Evolutionary conservation across 2,329 filamentous ascomycete genomes (phyloP).

Genomic region (Diaporthe ilicicola): DNA sequence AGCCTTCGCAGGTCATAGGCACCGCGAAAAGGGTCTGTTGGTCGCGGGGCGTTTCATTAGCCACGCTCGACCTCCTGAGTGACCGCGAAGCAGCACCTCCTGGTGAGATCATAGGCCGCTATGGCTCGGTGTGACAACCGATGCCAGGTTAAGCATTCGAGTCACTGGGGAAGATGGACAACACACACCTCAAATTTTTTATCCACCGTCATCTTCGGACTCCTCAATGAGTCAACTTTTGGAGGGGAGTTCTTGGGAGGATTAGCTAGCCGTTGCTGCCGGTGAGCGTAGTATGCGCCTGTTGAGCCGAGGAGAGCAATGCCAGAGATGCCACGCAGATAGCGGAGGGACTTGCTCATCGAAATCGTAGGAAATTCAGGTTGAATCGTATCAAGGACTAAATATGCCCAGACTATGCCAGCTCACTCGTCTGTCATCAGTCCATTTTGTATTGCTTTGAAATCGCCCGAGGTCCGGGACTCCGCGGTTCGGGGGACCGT

Average conservation of each 20-base stretch:
- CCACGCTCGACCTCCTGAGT: constrained; percentile 24
- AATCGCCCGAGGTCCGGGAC: constrained; percentile 24
- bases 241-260: background rate
- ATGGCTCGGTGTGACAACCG: background rate
- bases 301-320: constrained; percentile 37
- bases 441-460: constrained; percentile 33
- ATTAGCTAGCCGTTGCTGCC: background rate
- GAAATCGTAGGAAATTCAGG: constrained; percentile 28
- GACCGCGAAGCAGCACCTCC: background rate
- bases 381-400: background rate
- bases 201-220: constrained; percentile 52
- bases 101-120: constrained; percentile 9
- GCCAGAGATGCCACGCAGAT: constrained; percentile 35
- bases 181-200: constrained; percentile 57
- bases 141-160: background rate
- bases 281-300: constrained; percentile 37
- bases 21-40: constrained; percentile 91
- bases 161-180: background rate
- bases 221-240: constrained; percentile 27
- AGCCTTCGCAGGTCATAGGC: constrained; percentile 88
- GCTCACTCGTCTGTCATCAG: constrained; percentile 22
- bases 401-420: constrained; percentile 6
- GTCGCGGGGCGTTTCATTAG: constrained; percentile 28
- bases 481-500: constrained; percentile 12
- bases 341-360: constrained; percentile 30